Evolutionary conservation across 164 flowering plant species (phyloP), one percentile per base, ranked within the genome.

Genomic region (Tetracentron sinense): DNA sequence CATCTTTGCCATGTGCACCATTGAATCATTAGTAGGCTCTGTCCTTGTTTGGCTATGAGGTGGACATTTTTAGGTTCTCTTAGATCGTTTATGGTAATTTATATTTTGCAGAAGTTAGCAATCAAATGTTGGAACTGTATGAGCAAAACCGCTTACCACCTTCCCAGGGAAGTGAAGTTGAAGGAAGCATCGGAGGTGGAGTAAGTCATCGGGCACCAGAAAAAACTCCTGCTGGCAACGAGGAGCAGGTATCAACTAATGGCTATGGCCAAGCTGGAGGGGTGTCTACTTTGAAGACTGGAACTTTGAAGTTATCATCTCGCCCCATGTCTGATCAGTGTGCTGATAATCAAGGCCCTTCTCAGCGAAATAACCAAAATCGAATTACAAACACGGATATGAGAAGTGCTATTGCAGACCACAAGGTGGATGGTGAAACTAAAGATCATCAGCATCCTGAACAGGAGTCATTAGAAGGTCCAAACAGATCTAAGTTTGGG

Each of bases 101-200:
- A 3, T 59, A 65, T 63, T 35, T 77, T 75, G 76, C 91, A 95
- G 99, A 92, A 82, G 96, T 95, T 35, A 95, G 97, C 87, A 89
- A 92, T 76, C 99, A 95, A 74, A 92, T 95, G 97, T 63, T 95
- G 78, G 99, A 89, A 69, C 65, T 92, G 20, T 95, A 95, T 70
- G 99, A 95, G 70, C 99, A 95, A 72, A 92, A 92, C 74, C 72
- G 86, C 66, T 71, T 82, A 21, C 92, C 84, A 2, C 77, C 79
- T 61, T 78, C 96, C 49, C 90, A 81, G 64, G 83, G 82, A 33
- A 85, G 90, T 79, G 99, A 89, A 78, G 74, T 76, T 7, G 98
- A 89, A 65, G 92, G 85, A 56, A 85, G 85, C 61, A 66, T 71
- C 42, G 83, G 66, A 11, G 82, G 74, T 64, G 88, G 79, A 14